phyloP scores from a whole-genome alignment of 129 eudicot species.

The Cynara cardunculus region DNA sequence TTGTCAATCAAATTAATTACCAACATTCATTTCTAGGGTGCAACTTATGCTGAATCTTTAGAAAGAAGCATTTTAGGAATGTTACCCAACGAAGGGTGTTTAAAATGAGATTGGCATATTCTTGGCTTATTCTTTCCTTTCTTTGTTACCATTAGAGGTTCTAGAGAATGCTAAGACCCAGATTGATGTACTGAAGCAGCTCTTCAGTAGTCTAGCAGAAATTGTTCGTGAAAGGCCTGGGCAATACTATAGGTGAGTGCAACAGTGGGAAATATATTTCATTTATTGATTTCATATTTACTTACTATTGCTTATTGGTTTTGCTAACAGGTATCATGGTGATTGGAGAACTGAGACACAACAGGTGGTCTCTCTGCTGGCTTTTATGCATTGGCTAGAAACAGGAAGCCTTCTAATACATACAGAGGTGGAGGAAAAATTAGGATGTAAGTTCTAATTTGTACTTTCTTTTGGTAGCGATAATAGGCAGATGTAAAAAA shows the following conservation, averaged over 20 bases:
- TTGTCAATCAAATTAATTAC: background rate
- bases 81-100: background rate
- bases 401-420: constrained; percentile 81
- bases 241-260: constrained; percentile 73
- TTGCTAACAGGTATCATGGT: constrained; percentile 65
- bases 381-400: constrained; percentile 85
- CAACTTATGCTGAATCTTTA: background rate
- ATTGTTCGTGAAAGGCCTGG: constrained; percentile 73
- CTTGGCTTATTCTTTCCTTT: background rate
- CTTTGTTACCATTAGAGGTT: constrained; percentile 48
- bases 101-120: background rate
- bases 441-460: constrained; percentile 56
- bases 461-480: background rate
- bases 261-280: background rate
- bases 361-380: constrained; percentile 66
- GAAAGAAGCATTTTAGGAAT: background rate
- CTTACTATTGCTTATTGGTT: constrained; percentile 2
- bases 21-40: background rate
- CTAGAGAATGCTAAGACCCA: constrained; percentile 66
- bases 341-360: constrained; percentile 96
- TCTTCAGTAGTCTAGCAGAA: constrained; percentile 55
- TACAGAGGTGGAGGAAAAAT: constrained; percentile 69
- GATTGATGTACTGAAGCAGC: constrained; percentile 57
- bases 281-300: background rate
- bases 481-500: background rate